These are phyloP conservation scores for Fragaria nilgerrensis DNA, from an alignment of 306 rosid species.

Conservation along the genomic window DNA sequence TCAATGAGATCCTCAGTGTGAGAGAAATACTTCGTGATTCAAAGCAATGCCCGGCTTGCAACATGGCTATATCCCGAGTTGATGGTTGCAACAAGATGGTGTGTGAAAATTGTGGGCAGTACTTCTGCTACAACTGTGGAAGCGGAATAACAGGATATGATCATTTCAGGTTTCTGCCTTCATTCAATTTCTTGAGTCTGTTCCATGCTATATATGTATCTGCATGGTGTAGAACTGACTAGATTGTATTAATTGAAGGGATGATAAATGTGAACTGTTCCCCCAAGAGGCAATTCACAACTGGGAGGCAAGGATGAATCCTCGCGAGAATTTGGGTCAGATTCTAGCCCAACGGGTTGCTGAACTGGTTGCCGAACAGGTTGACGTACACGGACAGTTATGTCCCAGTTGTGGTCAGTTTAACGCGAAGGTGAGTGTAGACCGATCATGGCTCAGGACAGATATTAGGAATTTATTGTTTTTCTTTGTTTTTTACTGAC, in stretches of 20 bases:
- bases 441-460: background rate
- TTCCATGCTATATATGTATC: constrained; percentile 22
- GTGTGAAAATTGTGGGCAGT: constrained; percentile 71
- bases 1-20: constrained; percentile 75
- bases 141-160: constrained; percentile 62
- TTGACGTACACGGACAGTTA: constrained; percentile 29
- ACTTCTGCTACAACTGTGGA: constrained; percentile 85
- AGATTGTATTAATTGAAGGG: constrained; percentile 39
- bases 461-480: background rate
- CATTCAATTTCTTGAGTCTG: constrained; percentile 9
- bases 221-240: constrained; percentile 23
- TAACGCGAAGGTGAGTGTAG: constrained; percentile 76
- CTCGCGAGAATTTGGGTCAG: constrained; percentile 60
- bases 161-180: constrained; percentile 64
- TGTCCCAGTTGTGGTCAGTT: constrained; percentile 86
- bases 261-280: constrained; percentile 70
- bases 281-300: constrained; percentile 55
- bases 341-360: constrained; percentile 48
- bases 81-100: constrained; percentile 95
- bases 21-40: constrained; percentile 73
- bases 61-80: constrained; percentile 72
- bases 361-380: background rate
- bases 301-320: constrained; percentile 69
- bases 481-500: background rate
- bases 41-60: constrained; percentile 82